These are phyloP conservation scores for Agaricus sinodeliciosus DNA, from an alignment of 768 basidiomycete genomes.

Conservation along the genomic window DNA sequence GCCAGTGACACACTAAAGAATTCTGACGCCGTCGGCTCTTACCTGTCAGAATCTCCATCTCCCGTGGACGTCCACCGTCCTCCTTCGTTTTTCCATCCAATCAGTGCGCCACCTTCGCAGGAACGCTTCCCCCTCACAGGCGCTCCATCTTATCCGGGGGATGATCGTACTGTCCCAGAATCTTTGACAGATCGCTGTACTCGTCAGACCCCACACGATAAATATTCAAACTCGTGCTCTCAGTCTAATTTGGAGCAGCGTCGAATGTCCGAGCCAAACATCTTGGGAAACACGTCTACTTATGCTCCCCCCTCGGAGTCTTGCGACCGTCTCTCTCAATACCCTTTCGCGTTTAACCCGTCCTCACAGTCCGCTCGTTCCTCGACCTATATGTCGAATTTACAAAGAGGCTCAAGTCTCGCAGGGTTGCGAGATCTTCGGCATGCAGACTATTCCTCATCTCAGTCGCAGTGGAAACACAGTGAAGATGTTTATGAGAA, in stretches of 20 bases:
- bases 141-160: conserved; percentile 33
- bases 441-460: conserved; percentile 29
- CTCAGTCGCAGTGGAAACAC: conserved; percentile 32
- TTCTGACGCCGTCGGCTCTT: conserved; percentile 18
- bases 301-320: conserved; percentile 28
- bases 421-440: conserved; percentile 39
- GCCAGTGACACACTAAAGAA: conserved; percentile 20
- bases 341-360: conserved; percentile 32
- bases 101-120: conserved; percentile 37
- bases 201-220: conserved; percentile 26
- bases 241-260: conserved; percentile 44
- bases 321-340: conserved; percentile 24
- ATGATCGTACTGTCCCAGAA: conserved; percentile 32
- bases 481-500: conserved; percentile 27
- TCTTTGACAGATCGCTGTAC: conserved; percentile 32
- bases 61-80: conserved; percentile 33
- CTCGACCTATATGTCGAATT: conserved; percentile 33
- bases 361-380: conserved; percentile 25
- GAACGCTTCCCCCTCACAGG: conserved; percentile 37
- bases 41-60: conserved; percentile 37
- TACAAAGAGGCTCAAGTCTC: conserved; percentile 40
- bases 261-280: conserved; percentile 64
- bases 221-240: conserved; percentile 26
- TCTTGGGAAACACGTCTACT: conserved; percentile 32
- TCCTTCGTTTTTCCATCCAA: conserved; percentile 31